Base-by-base conservation (phyloP, 202 grass and related monocot genomes). In the Schoenoplectus triqueter region DNA sequence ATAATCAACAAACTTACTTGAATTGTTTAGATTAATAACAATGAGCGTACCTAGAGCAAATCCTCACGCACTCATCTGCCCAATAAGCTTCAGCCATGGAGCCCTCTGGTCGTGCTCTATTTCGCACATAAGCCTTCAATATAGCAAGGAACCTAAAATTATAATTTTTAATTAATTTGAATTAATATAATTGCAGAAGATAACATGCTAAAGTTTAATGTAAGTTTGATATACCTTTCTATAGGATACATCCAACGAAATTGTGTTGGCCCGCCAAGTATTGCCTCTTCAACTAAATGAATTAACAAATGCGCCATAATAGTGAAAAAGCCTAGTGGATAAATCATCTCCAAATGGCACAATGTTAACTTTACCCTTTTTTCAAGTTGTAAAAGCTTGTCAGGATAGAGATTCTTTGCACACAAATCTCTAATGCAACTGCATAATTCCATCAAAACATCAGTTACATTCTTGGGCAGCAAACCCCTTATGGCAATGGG, bases 231-330 rank as follows among this genome's bases (percentile, higher is more conserved):
- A 39, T 80, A 73, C 78, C 78, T 87, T 65, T 87, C 85, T 68
- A 87, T 73, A 73, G 67, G 66, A 39, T 73, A 82, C 78, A 82
- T 87, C 85, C 85, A 87, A 21, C 50, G 50, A 61, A 80, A 82
- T 10, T 19, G 3, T 39, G 69, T 10, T 48, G 77, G 77, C 8
- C 78, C 66, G 49, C n/a, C 76, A 40, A 82, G 81, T 47, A 62
- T 87, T 54, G 65, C 64, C 73, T 87, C 66, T 17, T 60, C 21
- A 44, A 48, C 78, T 69, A 87, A 11, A 40, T 87, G 77, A 66
- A 87, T 62, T 57, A 20, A 1, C 52, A 87, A 87, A n/a, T 87
- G 66, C 13, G 82, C 78, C 77, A 82, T 73, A 31, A 87, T 64
- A 4, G 56, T 78, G 7, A 69, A 82, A 67, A 82, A 82, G 0